Evolutionary conservation across 176 grass and related monocot species (phyloP), one percentile per base, ranked within the genome.

Genomic region (Melocanna baccifera): DNA sequence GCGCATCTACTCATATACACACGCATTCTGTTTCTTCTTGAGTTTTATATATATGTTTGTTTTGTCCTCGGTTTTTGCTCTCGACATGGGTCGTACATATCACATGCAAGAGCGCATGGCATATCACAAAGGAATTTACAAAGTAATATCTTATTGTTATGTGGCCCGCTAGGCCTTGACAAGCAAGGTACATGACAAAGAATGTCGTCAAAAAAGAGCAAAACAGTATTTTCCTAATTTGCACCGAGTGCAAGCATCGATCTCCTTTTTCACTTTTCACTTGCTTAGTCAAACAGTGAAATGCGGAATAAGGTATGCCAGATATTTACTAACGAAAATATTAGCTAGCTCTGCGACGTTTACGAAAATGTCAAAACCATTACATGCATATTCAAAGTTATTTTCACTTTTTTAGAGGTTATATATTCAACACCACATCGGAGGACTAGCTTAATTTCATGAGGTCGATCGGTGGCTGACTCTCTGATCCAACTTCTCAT

Each of bases 111-210:
- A 62, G 50, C 69, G 62, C 50, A 61, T 8, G 18, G 37, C 34
- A 57, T 46, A 62, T 29, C 77, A 12, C 19, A 4, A 16, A 19
- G 9, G 69, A 75, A 75, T 81, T 81, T 34, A 65, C 16, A 65
- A 64, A 15, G 23, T 12, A 56, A 18, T 66, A 81, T 86, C 46
- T 66, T 66, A 66, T 79, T 51, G 16, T 16, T 74, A 78, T 32
- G 23, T 64, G 42, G 64, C 8, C 20, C 1, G n/a, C 32, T 56
- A 42, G 66, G 19, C 9, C 26, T 63, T 81, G 47, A 67, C 59
- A 75, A 56, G 29, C 11, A 67, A 18, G 77, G 56, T 74, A 74
- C 18, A 53, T 67, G 85, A 75, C 85, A 81, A 87, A 87, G 85
- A 87, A 87, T 87, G 71, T 76, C 62, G 69, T 62, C 40, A 25